Percentiles rank a stretch among this genome's conserved stretches.
Evolutionary conservation across 2,329 filamentous ascomycete genomes (phyloP).

Genomic region (Fusarium fracticaudum): DNA sequence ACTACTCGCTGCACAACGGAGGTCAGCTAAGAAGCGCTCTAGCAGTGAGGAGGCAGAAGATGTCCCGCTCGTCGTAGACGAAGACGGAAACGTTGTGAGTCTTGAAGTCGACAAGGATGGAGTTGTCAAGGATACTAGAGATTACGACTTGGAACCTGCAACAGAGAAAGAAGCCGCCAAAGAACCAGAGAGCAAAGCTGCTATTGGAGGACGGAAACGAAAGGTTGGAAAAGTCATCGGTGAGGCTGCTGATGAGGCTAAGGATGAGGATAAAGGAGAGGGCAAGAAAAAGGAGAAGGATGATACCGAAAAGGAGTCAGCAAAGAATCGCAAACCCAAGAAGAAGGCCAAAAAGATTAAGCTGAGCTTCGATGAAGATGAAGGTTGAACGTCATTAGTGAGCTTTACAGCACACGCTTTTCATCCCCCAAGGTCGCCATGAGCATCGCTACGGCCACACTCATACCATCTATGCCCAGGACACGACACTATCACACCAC

Average conservation of each 20-base stretch:
- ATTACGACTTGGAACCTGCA: constrained; percentile 32
- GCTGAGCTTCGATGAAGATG: constrained; percentile 73
- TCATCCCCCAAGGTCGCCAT: not conserved
- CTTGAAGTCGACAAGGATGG: constrained; percentile 58
- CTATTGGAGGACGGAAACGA: constrained; percentile 60
- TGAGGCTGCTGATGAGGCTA: constrained; percentile 45
- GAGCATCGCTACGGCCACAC: not conserved
- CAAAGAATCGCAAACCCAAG: constrained; percentile 51
- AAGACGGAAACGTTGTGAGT: constrained; percentile 71
- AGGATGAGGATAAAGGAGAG: constrained; percentile 12
- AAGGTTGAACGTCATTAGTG: constrained; percentile 48
- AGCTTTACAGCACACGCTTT: not conserved
- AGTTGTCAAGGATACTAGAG: constrained; percentile 47
- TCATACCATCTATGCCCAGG: not conserved
- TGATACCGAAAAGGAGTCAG: constrained; percentile 41
- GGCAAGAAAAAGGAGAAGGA: constrained; percentile 21
- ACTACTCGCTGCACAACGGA: constrained; percentile 59
- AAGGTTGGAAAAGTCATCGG: constrained; percentile 56
- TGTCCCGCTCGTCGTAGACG: constrained; percentile 78
- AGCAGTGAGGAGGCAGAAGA: constrained; percentile 79
- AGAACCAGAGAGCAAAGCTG: constrained; percentile 42
- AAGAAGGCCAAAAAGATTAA: constrained; percentile 73
- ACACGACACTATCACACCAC: constrained; percentile 4
- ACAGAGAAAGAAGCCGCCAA: constrained; percentile 47
- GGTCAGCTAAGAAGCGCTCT: constrained; percentile 63